A percentile compares a stretch with the other conserved stretches of the same genome.
Conservation (phyloP, 192 early-diverging fungal species). For the Coemansia sp. region DNA sequence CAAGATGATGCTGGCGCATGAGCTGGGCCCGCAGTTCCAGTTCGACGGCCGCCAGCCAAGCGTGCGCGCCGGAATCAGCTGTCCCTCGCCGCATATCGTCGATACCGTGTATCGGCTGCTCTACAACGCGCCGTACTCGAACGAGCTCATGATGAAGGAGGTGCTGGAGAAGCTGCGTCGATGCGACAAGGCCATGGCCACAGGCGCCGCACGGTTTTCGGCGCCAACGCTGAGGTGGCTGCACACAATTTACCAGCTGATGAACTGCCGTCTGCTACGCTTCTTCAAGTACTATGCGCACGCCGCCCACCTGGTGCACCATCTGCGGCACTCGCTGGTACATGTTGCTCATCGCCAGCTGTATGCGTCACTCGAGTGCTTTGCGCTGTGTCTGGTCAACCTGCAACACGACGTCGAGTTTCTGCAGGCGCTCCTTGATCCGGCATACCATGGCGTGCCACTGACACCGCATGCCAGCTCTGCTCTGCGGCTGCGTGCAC, state of each 20-base stretch:
- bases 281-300: conserved; percentile 70
- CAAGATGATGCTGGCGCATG: conserved; percentile 70
- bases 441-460: conserved; percentile 45
- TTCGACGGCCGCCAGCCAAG: conserved; percentile 45
- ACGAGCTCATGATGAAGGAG: conserved; percentile 67
- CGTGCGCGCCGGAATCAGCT: conserved; percentile 49
- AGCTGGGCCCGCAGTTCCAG: conserved; percentile 58
- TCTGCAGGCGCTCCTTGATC: conserved; percentile 47
- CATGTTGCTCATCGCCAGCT: conserved; percentile 62
- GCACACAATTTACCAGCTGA: conserved; percentile 68
- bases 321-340: conserved; percentile 65
- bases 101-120: conserved; percentile 75
- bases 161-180: conserved; percentile 68
- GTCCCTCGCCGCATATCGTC: conserved; percentile 68
- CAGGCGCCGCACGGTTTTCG: conserved; percentile 40
- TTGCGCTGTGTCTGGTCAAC: conserved; percentile 60
- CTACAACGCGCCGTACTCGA: conserved; percentile 72
- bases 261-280: conserved; percentile 70
- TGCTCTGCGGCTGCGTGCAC: conserved; percentile 3
- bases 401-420: conserved; percentile 50
- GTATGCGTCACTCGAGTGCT: conserved; percentile 65
- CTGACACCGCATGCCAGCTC: conserved; percentile 41
- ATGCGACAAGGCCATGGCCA: conserved; percentile 62
- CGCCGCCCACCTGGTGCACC: conserved; percentile 62
- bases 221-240: conserved; percentile 60